A percentile compares a stretch with the other conserved stretches of the same genome.
These are phyloP conservation scores for Cryphonectria nitschkei DNA, from an alignment of 2,329 filamentous ascomycete species.

Conservation along the genomic window DNA sequence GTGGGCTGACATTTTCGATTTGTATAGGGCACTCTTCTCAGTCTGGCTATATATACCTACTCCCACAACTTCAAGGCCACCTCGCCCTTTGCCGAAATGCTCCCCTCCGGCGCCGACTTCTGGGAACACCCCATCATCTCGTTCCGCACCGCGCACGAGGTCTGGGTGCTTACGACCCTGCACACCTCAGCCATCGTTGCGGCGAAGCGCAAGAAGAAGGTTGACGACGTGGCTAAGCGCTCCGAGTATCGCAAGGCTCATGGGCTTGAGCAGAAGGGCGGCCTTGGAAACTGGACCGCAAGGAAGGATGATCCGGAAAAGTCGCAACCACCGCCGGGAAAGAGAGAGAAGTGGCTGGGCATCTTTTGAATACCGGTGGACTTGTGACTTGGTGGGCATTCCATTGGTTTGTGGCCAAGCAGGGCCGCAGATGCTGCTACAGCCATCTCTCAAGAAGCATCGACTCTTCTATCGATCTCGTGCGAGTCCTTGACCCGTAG, in stretches of 20 bases:
- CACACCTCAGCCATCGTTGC: conserved; percentile 70
- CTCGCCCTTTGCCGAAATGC: conserved; percentile 78
- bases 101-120: conserved; percentile 73
- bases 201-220: conserved; percentile 71
- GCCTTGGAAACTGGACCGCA: conserved; percentile 44
- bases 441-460: background rate
- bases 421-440: background rate
- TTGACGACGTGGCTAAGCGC: conserved; percentile 88
- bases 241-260: conserved; percentile 84
- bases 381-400: background rate
- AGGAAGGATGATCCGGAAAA: conserved; percentile 30
- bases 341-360: conserved; percentile 66
- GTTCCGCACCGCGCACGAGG: conserved; percentile 66
- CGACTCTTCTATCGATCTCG: background rate
- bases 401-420: background rate
- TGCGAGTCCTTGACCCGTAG: background rate
- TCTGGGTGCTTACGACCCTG: conserved; percentile 76
- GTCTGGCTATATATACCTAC: conserved; percentile 73
- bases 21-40: conserved; percentile 64
- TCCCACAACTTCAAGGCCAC: conserved; percentile 77
- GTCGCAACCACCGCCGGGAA: conserved; percentile 39
- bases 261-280: conserved; percentile 70
- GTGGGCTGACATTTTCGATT: conserved; percentile 7
- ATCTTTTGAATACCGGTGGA: conserved; percentile 62
- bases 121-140: conserved; percentile 72